phyloP scores from a whole-genome alignment of 164 flowering plant species.

The Pachysandra terminalis region DNA sequence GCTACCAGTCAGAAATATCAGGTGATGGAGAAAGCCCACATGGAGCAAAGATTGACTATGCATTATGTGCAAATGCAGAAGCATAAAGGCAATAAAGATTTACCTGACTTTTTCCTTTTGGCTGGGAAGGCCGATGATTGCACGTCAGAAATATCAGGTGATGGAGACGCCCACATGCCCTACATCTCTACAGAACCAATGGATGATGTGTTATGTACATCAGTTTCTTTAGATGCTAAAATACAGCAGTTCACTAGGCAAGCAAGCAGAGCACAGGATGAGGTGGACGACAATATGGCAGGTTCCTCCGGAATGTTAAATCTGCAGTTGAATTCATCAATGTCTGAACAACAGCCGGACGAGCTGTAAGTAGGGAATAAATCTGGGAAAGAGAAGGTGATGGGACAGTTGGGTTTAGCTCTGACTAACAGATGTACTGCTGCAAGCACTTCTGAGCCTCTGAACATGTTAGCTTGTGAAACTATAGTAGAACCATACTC shows the following conservation, averaged over 20 bases:
- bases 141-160: slow-evolving; percentile 57
- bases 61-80: slow-evolving; percentile 56
- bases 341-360: slow-evolving; percentile 65
- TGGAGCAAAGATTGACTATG: slow-evolving; percentile 81
- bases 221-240: slow-evolving; percentile 46
- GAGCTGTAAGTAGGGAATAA: slow-evolving; percentile 38
- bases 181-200: slow-evolving; percentile 53
- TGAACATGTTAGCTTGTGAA: slow-evolving; percentile 32
- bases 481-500: slow-evolving; percentile 29
- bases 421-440: slow-evolving; percentile 45
- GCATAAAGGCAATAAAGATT: slow-evolving; percentile 35
- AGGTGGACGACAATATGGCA: slow-evolving; percentile 84
- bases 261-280: slow-evolving; percentile 48
- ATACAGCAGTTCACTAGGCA: slow-evolving; percentile 33
- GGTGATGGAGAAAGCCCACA: too few relatives aligned
- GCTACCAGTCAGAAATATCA: too few relatives aligned
- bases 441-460: slow-evolving; percentile 47
- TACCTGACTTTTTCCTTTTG: slow-evolving; percentile 30
- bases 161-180: slow-evolving; percentile 43
- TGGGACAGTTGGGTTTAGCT: slow-evolving; percentile 31
- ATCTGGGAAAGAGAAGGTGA: slow-evolving; percentile 41
- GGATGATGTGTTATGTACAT: slow-evolving; percentile 84
- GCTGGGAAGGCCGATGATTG: slow-evolving; percentile 49
- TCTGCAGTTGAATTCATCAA: slow-evolving; percentile 78
- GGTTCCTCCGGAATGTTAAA: slow-evolving; percentile 60